phyloP scores from a whole-genome alignment of 176 grass and related monocot species.

The Rhynchospora pubera region DNA sequence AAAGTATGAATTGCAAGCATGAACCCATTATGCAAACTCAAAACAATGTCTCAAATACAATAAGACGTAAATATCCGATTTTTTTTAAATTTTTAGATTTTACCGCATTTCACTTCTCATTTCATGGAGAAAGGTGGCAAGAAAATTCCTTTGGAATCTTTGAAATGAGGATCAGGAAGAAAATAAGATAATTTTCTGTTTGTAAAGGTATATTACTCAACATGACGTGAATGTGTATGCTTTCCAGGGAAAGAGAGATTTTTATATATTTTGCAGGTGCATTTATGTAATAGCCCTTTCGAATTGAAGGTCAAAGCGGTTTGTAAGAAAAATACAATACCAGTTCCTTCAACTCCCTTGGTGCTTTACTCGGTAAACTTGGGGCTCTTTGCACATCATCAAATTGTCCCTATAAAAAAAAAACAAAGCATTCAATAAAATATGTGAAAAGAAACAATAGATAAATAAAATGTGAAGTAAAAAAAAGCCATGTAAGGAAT shows the following conservation, averaged over 20 bases:
- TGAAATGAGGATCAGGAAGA: background rate
- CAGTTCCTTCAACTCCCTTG: slow-evolving; percentile 61
- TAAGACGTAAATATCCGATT: background rate
- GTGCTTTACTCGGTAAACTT: slow-evolving; percentile 56
- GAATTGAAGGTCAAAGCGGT: background rate
- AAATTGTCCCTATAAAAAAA: slow-evolving; percentile 61
- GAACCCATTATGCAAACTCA: background rate
- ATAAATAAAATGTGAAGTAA: background rate
- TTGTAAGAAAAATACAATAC: slow-evolving; percentile 35
- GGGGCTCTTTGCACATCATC: slow-evolving; percentile 80
- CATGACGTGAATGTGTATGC: background rate
- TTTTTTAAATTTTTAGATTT: background rate
- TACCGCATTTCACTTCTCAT: background rate
- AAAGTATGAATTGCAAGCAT: background rate
- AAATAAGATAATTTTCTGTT: background rate
- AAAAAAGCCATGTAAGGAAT: background rate
- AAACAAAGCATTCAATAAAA: background rate
- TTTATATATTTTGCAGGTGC: background rate
- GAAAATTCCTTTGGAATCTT: background rate
- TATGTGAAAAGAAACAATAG: background rate
- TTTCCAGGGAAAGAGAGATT: background rate
- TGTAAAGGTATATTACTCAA: background rate
- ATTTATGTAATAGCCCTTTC: background rate
- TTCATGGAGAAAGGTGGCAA: background rate
- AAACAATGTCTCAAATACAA: background rate